Base-by-base conservation (phyloP, 164 flowering plant species). In the Vitis riparia region DNA sequence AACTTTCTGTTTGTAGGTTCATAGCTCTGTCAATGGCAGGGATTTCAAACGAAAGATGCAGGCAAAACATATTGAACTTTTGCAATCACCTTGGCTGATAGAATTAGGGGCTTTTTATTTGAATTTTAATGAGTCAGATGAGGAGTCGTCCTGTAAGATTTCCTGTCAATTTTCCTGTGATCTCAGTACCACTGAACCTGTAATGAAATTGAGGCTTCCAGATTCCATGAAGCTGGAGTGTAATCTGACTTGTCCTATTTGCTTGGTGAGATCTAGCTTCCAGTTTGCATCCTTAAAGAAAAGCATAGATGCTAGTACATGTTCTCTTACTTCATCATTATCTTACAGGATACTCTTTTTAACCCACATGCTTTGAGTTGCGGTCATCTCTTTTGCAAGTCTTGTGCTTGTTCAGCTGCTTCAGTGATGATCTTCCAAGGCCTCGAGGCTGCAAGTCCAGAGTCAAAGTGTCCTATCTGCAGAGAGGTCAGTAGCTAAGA, bases 71-170 rank as follows among this genome's bases (percentile, higher is more conserved):
- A 80, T 89, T 30, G 97, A 94, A 77, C 88, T 88, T 69, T 79
- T 94, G 76, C 96, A 92, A 62, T 91, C 93, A 56, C 97, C 98
- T 44, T 94, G 98, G 98, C 82, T 94, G 0, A 86, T 90, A 56
- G 98, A 94, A 75, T 73, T 94, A 62, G 94, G 94, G 60, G 94
- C 97, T 65, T 89, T 92, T 64, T 86, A 75, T 72, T 71, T 92
- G 61, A 94, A 94, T 73, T 78, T 72, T 60, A 76, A 69, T 55
- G 81, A 79, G 30, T 65, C 69, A 11, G 77, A 79, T 71, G 77
- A 66, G 30, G 86, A 73, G 64, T 75, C 70, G 8, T 77, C 76
- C 19, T 68, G 66, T 27, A 77, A 69, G 30, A 59, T 70, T 59
- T 75, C 68, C 27, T 62, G 79, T 59, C 82, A 75, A 15, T 89